Evolutionary conservation across 306 rosid species (phyloP), one percentile per base, ranked within the genome.

Genomic region (Sindora glabra): DNA sequence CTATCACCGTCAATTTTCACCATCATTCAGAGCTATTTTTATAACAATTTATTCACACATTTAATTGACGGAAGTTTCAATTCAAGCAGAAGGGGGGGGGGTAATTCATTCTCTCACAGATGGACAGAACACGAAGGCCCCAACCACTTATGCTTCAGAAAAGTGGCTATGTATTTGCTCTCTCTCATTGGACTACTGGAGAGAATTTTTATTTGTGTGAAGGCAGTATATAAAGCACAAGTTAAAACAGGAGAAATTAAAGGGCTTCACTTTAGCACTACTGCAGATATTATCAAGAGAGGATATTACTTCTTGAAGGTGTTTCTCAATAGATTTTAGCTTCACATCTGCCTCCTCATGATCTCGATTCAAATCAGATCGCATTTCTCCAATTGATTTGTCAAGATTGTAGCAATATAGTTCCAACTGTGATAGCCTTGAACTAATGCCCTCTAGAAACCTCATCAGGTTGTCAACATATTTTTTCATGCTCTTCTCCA

Each of bases 331-430:
- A 67, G 86, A 79, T 69, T 70, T 82, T 64, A 90, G 87, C 70
- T 84, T 90, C 4, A 71, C 64, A 63, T 90, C 97, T 3, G 88
- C 74, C 67, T 86, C 97, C 62, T 68, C 94, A 44, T 84, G 87
- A 57, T 90, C 94, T 67, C 77, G 88, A 36, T 58, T 62, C 46
- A 90, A 65, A 56, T 90, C 94, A 12, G 90, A 82, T 42, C 94
- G 81, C 95, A 90, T 84, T 85, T 87, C 97, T 65, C 90, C 89
- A 41, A 90, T 85, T 21, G 97, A 86, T 50, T 86, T 90, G 67
- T 90, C 97, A 48, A 90, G 75, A 77, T 86, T 90, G 77, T 90
- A 90, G 76, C 97, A 90, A 70, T 86, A 87, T 34, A 90, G 61
- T 64, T 90, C 97, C 82, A 90, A 68, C 72, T 90, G 86, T 9